phyloP scores from a whole-genome alignment of 768 basidiomycete genomes.

The Tricholoma terreum region DNA sequence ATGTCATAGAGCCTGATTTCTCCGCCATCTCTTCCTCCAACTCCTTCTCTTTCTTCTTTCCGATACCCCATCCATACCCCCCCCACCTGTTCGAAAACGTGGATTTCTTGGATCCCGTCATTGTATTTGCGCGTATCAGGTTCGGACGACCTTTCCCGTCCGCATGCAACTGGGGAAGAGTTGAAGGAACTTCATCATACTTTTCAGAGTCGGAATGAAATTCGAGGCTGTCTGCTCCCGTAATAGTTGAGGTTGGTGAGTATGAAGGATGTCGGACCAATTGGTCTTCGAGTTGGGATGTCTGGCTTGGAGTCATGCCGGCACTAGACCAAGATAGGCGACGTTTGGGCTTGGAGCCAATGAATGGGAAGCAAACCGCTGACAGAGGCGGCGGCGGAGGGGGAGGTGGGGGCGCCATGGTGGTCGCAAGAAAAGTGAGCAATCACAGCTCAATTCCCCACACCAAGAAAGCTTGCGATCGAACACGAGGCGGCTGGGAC shows the following conservation, averaged over 20 bases:
- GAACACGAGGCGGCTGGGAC: conserved; percentile 15
- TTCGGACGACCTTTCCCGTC: conserved; percentile 40
- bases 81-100: conserved; percentile 49
- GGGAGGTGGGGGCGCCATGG: conserved; percentile 53
- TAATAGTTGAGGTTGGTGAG: conserved; percentile 42
- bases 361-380: conserved; percentile 56
- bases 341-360: conserved; percentile 41
- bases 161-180: conserved; percentile 29
- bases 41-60: conserved; percentile 46
- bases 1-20: conserved; percentile 24
- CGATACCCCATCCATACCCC: conserved; percentile 73
- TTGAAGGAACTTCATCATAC: conserved; percentile 46
- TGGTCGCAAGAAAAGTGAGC: conserved; percentile 24
- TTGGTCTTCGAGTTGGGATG: conserved; percentile 23
- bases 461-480: conserved; percentile 1
- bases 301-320: conserved; percentile 14
- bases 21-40: conserved; percentile 28
- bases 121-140: conserved; percentile 48
- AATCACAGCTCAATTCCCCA: neutral
- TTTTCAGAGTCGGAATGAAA: conserved; percentile 62
- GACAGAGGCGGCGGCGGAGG: conserved; percentile 46
- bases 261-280: conserved; percentile 41
- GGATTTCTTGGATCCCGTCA: conserved; percentile 58
- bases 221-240: conserved; percentile 47
- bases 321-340: conserved; percentile 48